Base-by-base conservation (phyloP, 805 yeast genomes). In the Wickerhamiella parazyma region DNA sequence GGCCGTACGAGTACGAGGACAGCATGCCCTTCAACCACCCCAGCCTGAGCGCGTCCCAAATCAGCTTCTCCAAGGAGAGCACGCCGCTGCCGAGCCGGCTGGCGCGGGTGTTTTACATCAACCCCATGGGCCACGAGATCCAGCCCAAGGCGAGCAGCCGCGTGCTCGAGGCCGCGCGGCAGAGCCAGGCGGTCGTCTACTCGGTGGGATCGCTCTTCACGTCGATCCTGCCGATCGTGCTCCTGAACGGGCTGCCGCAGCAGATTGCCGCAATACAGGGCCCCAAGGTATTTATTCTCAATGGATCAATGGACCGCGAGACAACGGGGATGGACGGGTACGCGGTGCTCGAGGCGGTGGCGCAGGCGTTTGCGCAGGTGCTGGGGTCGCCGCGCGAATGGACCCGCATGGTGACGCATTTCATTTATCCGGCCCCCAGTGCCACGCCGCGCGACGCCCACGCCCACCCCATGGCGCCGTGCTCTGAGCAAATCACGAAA, bases 121-220 rank as follows among this genome's bases (percentile, higher is more conserved):
- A 86, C 16, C 87, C 91, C 1, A 82, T 80, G 56, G 94, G 95
- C 1, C 83, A 80, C 52, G 95, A 86, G 56, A 78, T 82, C 20
- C 73, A 75, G 49, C 95, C 95, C 2, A 59, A 65, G 25, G 86
- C 89, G 1, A 78, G 78, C 50, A 60, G 75, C 2, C 63, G 82
- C 38, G 86, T 79, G 0, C 56, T 74, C 1, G 59, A 71, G 1
- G 66, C 71, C 19, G 56, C 85, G 3, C 54, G 65, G 17, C 35
- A 38, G 6, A 64, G 83, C 0, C 71, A 77, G 29, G 65, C 72
- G 11, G 62, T 86, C 0, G 65, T 87, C 0, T 83, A 77, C 55
- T 81, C 94, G 0, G 81, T 87, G 44, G 96, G 97, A 1, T 81
- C 94, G 1, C 64, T 87, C 29, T 81, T 82, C 79, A 87, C 97